A percentile compares a stretch with the other conserved stretches of the same genome.
These are phyloP conservation scores for Umbellularia californica DNA, from an alignment of 164 flowering plant genomes.

Conservation along the genomic window DNA sequence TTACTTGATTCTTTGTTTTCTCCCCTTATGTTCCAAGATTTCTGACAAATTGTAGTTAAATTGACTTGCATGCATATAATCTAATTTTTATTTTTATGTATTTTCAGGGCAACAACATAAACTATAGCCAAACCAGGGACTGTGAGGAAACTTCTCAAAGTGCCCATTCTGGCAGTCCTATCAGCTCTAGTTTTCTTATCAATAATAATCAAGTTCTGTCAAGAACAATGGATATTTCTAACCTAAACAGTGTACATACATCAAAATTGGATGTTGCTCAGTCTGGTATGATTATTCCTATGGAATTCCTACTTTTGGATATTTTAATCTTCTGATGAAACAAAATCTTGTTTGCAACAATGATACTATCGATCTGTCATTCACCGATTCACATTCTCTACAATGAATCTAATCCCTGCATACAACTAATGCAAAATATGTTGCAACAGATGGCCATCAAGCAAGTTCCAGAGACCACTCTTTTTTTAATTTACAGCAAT, in stretches of 20 bases:
- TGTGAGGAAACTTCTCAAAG: constrained; percentile 28
- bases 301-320: not conserved
- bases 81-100: no score
- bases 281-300: constrained; percentile 47
- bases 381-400: constrained; percentile 1
- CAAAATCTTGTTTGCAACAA: not conserved
- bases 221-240: constrained; percentile 52
- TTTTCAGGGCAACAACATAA: constrained; percentile 47
- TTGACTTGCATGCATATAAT: no score
- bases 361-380: constrained; percentile 1
- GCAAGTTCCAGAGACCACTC: constrained; percentile 44
- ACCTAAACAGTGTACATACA: constrained; percentile 54
- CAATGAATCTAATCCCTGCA: not conserved
- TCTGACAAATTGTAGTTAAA: no score
- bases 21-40: not conserved
- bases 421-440: constrained; percentile 16
- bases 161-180: constrained; percentile 41
- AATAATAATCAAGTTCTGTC: constrained; percentile 41
- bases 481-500: constrained; percentile 32
- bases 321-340: not conserved
- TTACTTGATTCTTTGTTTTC: no score
- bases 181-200: constrained; percentile 35
- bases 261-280: constrained; percentile 80
- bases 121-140: constrained; percentile 27
- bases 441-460: constrained; percentile 51